These are phyloP conservation scores for Aspergillus thermomutatus DNA, from an alignment of 2,329 filamentous ascomycete species.

Conservation along the genomic window DNA sequence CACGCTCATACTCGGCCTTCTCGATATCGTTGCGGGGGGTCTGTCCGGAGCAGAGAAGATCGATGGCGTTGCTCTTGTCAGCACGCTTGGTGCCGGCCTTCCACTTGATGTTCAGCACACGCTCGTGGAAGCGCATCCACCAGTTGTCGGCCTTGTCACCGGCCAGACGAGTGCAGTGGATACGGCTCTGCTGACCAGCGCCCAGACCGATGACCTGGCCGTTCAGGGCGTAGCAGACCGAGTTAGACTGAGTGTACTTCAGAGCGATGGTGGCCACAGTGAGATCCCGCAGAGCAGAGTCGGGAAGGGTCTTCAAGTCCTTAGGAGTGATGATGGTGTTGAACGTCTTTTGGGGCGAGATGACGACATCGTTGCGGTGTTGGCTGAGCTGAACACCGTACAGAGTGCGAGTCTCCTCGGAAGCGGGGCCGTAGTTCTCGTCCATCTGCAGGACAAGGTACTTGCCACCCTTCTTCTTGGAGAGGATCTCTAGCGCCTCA, in stretches of 20 bases:
- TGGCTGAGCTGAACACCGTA: conserved; percentile 88
- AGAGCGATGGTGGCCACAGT: conserved; percentile 94
- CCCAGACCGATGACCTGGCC: conserved; percentile 93
- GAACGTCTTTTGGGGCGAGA: conserved; percentile 79
- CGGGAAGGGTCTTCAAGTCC: conserved; percentile 67
- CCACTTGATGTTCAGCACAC: conserved; percentile 85
- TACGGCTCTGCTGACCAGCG: conserved; percentile 94
- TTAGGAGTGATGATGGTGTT: conserved; percentile 82
- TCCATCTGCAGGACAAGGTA: conserved; percentile 97
- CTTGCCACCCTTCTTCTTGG: conserved; percentile 97
- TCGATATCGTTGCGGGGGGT: conserved; percentile 81
- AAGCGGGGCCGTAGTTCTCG: conserved; percentile 71
- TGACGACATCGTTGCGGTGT: conserved; percentile 86
- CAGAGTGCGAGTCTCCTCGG: conserved; percentile 76
- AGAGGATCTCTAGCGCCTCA: conserved; percentile 83
- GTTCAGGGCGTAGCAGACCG: conserved; percentile 92
- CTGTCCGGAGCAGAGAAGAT: conserved; percentile 87
- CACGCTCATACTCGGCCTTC: conserved; percentile 77
- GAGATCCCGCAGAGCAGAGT: conserved; percentile 80
- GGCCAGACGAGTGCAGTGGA: conserved; percentile 95
- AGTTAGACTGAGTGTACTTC: conserved; percentile 99
- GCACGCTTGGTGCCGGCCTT: conserved; percentile 96
- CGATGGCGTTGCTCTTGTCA: conserved; percentile 98
- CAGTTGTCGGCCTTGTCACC: conserved; percentile 99
- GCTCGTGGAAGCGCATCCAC: conserved; percentile 98